Percentiles rank a stretch among this genome's conserved stretches.
phyloP scores from a whole-genome alignment of 495 filamentous ascomycete genomes.

The Tuber indicum region DNA sequence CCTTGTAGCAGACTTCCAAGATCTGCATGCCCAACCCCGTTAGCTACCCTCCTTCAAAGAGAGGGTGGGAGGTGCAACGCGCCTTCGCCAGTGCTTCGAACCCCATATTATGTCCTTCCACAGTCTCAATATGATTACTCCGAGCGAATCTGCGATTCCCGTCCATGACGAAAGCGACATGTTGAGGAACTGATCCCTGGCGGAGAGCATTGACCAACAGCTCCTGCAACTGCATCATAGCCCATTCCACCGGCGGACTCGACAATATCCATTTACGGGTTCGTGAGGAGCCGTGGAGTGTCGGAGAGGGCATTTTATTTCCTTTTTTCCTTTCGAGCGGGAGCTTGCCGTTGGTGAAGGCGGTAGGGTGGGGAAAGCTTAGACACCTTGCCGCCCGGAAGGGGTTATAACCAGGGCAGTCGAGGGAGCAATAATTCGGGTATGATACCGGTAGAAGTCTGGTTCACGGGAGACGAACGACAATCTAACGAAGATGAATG shows the following conservation, averaged over 20 bases:
- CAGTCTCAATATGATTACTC: conserved; percentile 84
- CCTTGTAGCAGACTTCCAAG: conserved; percentile 95
- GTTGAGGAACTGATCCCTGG: conserved; percentile 84
- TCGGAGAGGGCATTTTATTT: conserved; percentile 24
- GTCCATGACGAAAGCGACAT: conserved; percentile 98
- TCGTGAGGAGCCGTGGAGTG: conserved; percentile 37
- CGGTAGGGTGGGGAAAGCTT: not conserved
- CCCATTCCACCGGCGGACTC: conserved; percentile 85
- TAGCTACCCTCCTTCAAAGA: not conserved
- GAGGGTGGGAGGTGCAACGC: conserved; percentile 21
- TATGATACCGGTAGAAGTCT: not conserved
- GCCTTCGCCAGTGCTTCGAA: conserved; percentile 90
- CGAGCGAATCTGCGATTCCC: conserved; percentile 89
- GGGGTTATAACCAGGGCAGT: not conserved
- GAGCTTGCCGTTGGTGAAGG: not conserved
- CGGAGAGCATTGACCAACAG: conserved; percentile 78
- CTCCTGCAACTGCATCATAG: conserved; percentile 62
- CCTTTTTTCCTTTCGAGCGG: not conserved
- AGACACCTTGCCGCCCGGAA: not conserved
- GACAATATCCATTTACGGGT: conserved; percentile 75
- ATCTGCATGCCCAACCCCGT: conserved; percentile 50
- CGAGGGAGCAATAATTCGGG: not conserved
- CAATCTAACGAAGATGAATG: not conserved
- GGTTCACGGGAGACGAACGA: not conserved
- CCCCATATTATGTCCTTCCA: conserved; percentile 93